Evolutionary conservation across 768 basidiomycete genomes (phyloP).

Genomic region (Rossbeevera mucosa): DNA sequence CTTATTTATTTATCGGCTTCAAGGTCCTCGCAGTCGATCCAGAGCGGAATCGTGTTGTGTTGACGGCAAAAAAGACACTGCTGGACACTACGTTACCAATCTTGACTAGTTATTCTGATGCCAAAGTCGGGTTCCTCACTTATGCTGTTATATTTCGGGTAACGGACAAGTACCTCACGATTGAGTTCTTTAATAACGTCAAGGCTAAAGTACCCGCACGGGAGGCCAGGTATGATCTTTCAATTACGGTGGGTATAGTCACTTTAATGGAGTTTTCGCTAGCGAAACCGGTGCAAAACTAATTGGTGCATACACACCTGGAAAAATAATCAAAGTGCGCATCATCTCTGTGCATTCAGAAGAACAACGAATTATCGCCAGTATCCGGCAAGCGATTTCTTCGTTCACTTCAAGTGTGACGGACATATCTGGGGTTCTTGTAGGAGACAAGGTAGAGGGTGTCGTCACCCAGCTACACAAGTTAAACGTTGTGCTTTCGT

Average conservation of each 20-base stretch:
- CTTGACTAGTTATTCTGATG: constrained; percentile 60
- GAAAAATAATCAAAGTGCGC: constrained; percentile 81
- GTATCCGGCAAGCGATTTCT: constrained; percentile 74
- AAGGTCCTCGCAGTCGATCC: constrained; percentile 82
- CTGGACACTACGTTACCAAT: constrained; percentile 76
- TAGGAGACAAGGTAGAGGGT: constrained; percentile 71
- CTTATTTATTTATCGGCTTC: constrained; percentile 1
- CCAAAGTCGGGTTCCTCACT: constrained; percentile 62
- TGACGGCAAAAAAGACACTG: constrained; percentile 91
- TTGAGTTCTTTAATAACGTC: constrained; percentile 89
- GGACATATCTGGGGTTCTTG: constrained; percentile 70
- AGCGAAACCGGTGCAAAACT: constrained; percentile 69
- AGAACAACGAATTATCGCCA: constrained; percentile 68
- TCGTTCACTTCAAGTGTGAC: constrained; percentile 43
- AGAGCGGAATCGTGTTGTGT: constrained; percentile 70
- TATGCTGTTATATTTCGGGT: constrained; percentile 83
- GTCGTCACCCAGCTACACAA: constrained; percentile 78
- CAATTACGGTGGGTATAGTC: background rate
- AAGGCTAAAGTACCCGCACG: constrained; percentile 75
- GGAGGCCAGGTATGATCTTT: constrained; percentile 67
- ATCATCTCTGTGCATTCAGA: constrained; percentile 62
- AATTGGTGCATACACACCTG: constrained; percentile 63
- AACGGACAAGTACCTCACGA: constrained; percentile 72
- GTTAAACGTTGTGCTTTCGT: constrained; percentile 71
- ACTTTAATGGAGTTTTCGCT: background rate